Evolutionary conservation across 176 grass and related monocot genomes (phyloP), one percentile per base, ranked within the genome.

Genomic region (Avena insularis): DNA sequence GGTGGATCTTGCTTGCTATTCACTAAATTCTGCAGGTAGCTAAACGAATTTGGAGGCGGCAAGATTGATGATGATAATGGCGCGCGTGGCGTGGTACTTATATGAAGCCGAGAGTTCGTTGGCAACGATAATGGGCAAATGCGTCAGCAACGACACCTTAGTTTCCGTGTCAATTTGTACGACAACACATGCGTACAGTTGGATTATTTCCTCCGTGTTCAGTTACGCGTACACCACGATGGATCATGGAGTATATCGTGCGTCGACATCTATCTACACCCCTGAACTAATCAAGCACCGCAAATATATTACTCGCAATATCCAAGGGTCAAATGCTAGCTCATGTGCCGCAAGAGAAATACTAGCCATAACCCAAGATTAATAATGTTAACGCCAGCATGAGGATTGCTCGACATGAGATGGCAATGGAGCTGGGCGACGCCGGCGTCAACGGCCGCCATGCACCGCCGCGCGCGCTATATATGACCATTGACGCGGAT

Each of bases 211-310:
- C 64, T 67, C 27, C 29, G 29, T 67, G 64, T 74, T 27, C 23
- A 29, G 29, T 11, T 38, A 49, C 71, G 71, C 71, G 45, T 74
- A 49, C 43, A 15, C 20, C 43, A 48, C 47, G 70, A 47, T 71
- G 38, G 38, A 46, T 73, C 40, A 73, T 73, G 71, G 12, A 74
- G 45, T 72, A 72, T 47, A n/a, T 71, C 69, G 69, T 46, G 17
- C 69, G 69, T 46, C 9, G 69, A 45, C 19, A 9, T 71, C 38
- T 21, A 9, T 71, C 38, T 21, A 61, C n/a, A 9, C 58, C 58
- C 58, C 23, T 27, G 60, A 21, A 63, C 4, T 27, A 4, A 27
- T 64, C 29, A 64, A 64, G 25, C 61, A 64, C n/a, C 4, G 69
- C 10, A 43, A 47, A 72, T 47, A 46, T 46, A 47, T 29, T 29